Conservation (phyloP, 1,284 basidiomycete species). For the Ustilago vetiveriae region DNA sequence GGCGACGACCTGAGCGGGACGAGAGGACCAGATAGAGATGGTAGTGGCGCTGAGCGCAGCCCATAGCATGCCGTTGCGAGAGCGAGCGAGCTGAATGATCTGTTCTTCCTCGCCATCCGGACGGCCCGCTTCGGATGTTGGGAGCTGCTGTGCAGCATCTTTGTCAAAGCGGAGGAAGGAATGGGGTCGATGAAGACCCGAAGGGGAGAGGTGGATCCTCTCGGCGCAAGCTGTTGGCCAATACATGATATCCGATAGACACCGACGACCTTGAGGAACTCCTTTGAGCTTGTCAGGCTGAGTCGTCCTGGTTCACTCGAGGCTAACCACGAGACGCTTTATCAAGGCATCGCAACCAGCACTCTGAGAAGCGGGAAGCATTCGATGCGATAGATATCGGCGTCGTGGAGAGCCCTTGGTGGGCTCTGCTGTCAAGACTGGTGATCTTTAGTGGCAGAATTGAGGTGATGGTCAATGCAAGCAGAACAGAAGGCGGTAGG, state of each 20-base stretch:
- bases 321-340: too few species aligned
- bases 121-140: neutral
- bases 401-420: too few species aligned
- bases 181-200: constrained; percentile 37
- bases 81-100: constrained; percentile 48
- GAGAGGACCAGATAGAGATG: constrained; percentile 55
- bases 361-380: too few species aligned
- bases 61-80: constrained; percentile 58
- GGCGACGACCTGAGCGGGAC: constrained; percentile 61
- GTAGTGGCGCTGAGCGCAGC: constrained; percentile 45
- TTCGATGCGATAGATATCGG: too few species aligned
- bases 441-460: too few species aligned
- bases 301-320: neutral
- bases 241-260: constrained; percentile 48
- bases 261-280: too few species aligned
- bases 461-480: too few species aligned
- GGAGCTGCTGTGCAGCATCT: constrained; percentile 43
- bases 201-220: constrained; percentile 54
- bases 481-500: too few species aligned
- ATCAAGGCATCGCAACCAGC: too few species aligned
- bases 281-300: too few species aligned
- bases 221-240: constrained; percentile 62
- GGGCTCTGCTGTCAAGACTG: too few species aligned
- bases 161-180: constrained; percentile 38
- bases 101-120: constrained; percentile 18